Conservation (phyloP, 1,139 yeast species). For the Taphrina flavorubra region DNA sequence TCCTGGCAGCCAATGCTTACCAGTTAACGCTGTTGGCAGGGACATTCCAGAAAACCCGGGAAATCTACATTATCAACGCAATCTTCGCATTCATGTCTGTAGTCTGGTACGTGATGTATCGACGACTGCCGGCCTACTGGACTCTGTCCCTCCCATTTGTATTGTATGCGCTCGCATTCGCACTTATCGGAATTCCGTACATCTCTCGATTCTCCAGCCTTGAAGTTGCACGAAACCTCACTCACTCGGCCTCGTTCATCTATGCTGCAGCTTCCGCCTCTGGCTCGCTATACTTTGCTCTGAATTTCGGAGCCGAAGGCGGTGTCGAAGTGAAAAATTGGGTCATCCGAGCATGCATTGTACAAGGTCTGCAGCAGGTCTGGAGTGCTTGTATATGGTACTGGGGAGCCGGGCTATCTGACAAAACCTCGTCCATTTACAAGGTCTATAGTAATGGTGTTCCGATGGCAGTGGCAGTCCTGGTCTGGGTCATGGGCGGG, state of each 20-base stretch:
- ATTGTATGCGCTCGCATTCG: slow-evolving; percentile 35
- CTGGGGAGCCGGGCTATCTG: slow-evolving; percentile 37
- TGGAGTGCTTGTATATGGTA: slow-evolving; percentile 43
- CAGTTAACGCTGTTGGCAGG: slow-evolving; percentile 41
- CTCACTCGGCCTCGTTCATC: slow-evolving; percentile 29
- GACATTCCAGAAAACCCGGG: slow-evolving; percentile 22
- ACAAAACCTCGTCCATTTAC: slow-evolving; percentile 14
- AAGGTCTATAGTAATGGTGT: slow-evolving; percentile 30
- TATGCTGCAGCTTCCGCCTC: slow-evolving; percentile 41
- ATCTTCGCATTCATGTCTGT: slow-evolving; percentile 32
- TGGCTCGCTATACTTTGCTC: slow-evolving; percentile 41
- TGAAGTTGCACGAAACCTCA: slow-evolving; percentile 18
- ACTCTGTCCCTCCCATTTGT: slow-evolving; percentile 29
- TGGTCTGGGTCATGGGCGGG: slow-evolving; percentile 35
- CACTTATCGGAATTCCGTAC: slow-evolving; percentile 36
- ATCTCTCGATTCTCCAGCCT: slow-evolving; percentile 7
- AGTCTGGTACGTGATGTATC: slow-evolving; percentile 36
- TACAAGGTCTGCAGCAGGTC: slow-evolving; percentile 42
- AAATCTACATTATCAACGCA: slow-evolving; percentile 33
- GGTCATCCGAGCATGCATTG: slow-evolving; percentile 42
- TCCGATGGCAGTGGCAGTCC: slow-evolving; percentile 19
- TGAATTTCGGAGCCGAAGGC: slow-evolving; percentile 42
- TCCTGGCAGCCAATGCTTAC: slow-evolving; percentile 40
- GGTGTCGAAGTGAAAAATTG: slow-evolving; percentile 37
- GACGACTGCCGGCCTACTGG: slow-evolving; percentile 27